Base-by-base conservation (phyloP, 2,329 filamentous ascomycete species). In the Apiospora marii region DNA sequence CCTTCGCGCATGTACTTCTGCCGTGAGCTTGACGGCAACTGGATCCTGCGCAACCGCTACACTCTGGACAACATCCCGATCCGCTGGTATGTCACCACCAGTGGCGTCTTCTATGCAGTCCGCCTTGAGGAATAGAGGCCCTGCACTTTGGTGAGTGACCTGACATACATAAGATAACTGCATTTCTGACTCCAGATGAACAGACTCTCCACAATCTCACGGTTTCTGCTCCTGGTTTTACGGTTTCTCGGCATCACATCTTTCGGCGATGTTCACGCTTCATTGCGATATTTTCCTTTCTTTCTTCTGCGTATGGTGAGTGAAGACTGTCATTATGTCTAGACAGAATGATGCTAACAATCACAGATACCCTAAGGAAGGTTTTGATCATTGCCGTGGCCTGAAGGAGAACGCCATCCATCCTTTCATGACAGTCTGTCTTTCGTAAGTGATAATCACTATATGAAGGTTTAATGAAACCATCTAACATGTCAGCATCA, bases 61-160 rank as follows among this genome's bases (percentile, higher is more conserved):
- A 87, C 88, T 70, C 89, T 92, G 80, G 90, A 92, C 79, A 84
- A 85, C 78, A 85, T 90, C 77, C 86, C 86, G 71, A 86, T 85
- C 76, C 86, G 88, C 71, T 92, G 90, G 90, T 92, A 88, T 78
- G 83, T 89, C 71, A 86, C 85, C 73, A 83, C 86, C 69, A 84
- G 87, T 71, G 90, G 90, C 37, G 84, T 86, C 78, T 92, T 92
- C 79, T 92, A 92, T 76, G 90, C 90, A 73, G 85, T 90, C 69
- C 86, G 89, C 70, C 81, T 90, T 68, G 83, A 86, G 51, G 79
- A 83, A 75, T 84, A 77, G 41, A 70, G 69, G 30, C n/a, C 24
- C 3, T 41, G 49, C 4, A 10, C 24, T 41, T 58, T 22, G 68
- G 68, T 58, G 44, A 58, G 68, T 58, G n/a, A 44, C 7, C n/a